Evolutionary conservation across 441 rosid genomes (phyloP), one percentile per base, ranked within the genome.

Genomic region (Mallotus japonicus): DNA sequence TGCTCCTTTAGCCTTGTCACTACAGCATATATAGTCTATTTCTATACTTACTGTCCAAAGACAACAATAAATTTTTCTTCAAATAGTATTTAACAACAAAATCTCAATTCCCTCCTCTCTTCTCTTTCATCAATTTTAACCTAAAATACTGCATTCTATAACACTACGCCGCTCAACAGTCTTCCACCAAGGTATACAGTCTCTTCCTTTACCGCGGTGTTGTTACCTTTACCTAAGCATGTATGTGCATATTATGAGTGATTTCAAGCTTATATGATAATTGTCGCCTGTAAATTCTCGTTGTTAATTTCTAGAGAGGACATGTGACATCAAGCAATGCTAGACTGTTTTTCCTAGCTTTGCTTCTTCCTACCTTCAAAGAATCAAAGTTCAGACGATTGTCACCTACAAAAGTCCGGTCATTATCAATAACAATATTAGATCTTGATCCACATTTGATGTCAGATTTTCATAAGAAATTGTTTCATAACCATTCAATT

Each of bases 361-460:
- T 32, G 56, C 71, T 49, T 32, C 11, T 15, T 20, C 63, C 42
- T 22, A 75, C 68, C 3, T 58, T 64, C 66, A 70, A 63, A 61
- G 73, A 71, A 50, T 8, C 13, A 22, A 83, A 78, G 14, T 42
- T 72, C 57, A 78, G 77, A 9, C 7, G 3, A 24, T 24, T 1
- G 44, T 20, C 58, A 3, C 8, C 59, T 11, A 53, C 56, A 53
- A 53, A 53, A 53, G 56, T 53, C 19, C 56, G 56, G 19, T 24
- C 28, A 24, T 7, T 5, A 1, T 15, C 56, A 1, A 76, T 42
- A 1, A 22, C 60, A 22, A 77, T 20, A 72, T 56, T 54, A 74
- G 63, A 8, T 50, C 24, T 13, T 47, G 91, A 77, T 62, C 88
- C 88, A 69, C 90, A 86, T 78, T 86, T 79, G 73, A 88, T 67